phyloP scores from a whole-genome alignment of 2,329 filamentous ascomycete genomes.

The Paramyrothecium roridum region DNA sequence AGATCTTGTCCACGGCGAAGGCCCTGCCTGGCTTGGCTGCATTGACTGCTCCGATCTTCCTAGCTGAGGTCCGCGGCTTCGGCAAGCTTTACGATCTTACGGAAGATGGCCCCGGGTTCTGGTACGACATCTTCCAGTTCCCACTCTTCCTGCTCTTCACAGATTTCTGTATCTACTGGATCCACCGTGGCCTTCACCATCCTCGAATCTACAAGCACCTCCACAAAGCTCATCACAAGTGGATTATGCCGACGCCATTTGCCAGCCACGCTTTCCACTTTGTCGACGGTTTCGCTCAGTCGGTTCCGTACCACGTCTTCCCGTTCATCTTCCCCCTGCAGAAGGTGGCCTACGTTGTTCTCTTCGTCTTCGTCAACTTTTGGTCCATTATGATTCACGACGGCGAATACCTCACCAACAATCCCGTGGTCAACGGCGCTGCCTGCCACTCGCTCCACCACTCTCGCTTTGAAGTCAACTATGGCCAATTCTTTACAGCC shows the following conservation, averaged over 20 bases:
- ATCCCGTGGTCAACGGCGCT: slow-evolving; percentile 88
- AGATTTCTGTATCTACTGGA: slow-evolving; percentile 88
- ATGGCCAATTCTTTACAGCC: slow-evolving; percentile 88
- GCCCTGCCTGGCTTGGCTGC: slow-evolving; percentile 81
- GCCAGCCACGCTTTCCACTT: slow-evolving; percentile 95
- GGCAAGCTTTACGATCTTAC: slow-evolving; percentile 83
- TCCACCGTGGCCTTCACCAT: slow-evolving; percentile 82
- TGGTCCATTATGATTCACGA: slow-evolving; percentile 98
- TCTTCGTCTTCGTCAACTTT: slow-evolving; percentile 92
- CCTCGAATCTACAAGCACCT: slow-evolving; percentile 75
- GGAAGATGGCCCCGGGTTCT: slow-evolving; percentile 69
- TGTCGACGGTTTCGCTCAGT: slow-evolving; percentile 84
- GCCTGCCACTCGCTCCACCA: slow-evolving; percentile 85
- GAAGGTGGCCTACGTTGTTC: slow-evolving; percentile 79
- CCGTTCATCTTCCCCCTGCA: slow-evolving; percentile 90
- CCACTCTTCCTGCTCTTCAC: slow-evolving; percentile 86
- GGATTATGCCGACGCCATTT: slow-evolving; percentile 97
- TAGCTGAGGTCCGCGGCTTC: slow-evolving; percentile 79
- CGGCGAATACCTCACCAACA: slow-evolving; percentile 89
- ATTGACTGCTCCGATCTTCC: slow-evolving; percentile 77
- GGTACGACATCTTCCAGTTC: slow-evolving; percentile 81
- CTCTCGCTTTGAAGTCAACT: slow-evolving; percentile 60
- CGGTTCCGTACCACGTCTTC: slow-evolving; percentile 88
- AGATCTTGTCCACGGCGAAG: slow-evolving; percentile 75
- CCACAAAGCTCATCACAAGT: slow-evolving; percentile 98